Evolutionary conservation across 2,329 filamentous ascomycete species (phyloP).

Genomic region (Colletotrichum graminicola): DNA sequence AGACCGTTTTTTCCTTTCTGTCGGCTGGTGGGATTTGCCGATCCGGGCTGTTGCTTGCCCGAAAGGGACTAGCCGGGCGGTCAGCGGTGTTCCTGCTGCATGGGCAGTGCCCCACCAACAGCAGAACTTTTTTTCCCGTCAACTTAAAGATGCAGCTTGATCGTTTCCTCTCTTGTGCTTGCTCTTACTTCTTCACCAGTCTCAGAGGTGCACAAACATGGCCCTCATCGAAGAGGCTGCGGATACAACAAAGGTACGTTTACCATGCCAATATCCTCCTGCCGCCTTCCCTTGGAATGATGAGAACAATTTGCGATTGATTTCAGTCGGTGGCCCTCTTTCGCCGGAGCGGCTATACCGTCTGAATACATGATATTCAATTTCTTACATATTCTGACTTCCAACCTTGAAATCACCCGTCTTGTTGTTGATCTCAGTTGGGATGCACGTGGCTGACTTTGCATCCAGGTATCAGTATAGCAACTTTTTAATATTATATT

Average conservation of each 20-base stretch:
- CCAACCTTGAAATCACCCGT: slow-evolving; percentile 41
- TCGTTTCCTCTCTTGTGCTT: not conserved
- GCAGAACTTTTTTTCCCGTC: slow-evolving; percentile 25
- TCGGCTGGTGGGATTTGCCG: slow-evolving; percentile 32
- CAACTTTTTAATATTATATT: not conserved
- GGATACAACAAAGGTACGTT: slow-evolving; percentile 44
- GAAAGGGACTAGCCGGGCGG: slow-evolving; percentile 17
- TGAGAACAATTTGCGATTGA: slow-evolving; percentile 99
- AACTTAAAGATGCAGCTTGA: slow-evolving; percentile 13
- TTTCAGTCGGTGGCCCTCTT: slow-evolving; percentile 83
- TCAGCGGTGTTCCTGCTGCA: slow-evolving; percentile 8
- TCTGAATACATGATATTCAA: slow-evolving; percentile 84
- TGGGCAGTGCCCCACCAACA: slow-evolving; percentile 24
- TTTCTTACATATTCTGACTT: slow-evolving; percentile 99
- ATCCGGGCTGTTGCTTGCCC: slow-evolving; percentile 1
- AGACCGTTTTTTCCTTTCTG: not conserved
- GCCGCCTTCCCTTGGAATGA: slow-evolving; percentile 66
- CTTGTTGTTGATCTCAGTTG: not conserved
- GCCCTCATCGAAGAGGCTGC: not conserved
- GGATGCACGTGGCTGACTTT: slow-evolving; percentile 12
- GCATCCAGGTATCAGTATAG: slow-evolving; percentile 17
- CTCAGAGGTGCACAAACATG: slow-evolving; percentile 14
- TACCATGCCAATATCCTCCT: slow-evolving; percentile 16
- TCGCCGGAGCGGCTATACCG: slow-evolving; percentile 90
- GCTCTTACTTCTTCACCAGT: slow-evolving; percentile 8